These are phyloP conservation scores for Lodderomyces theae DNA, from an alignment of 1,139 yeast genomes.

Conservation along the genomic window DNA sequence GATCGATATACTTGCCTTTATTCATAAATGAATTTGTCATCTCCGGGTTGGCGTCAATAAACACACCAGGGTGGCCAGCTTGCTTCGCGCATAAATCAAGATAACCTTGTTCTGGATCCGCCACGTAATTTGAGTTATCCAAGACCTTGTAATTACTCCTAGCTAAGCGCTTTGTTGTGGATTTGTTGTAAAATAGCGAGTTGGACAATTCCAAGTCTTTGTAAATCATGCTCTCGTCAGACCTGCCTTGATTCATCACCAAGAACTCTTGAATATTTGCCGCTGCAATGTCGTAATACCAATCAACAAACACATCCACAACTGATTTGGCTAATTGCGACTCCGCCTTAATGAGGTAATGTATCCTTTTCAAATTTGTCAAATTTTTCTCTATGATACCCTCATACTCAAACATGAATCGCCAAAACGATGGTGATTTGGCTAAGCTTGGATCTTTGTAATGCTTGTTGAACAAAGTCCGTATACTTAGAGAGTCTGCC, in stretches of 20 bases:
- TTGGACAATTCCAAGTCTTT: constrained; percentile 26
- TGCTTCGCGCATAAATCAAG: constrained; percentile 39
- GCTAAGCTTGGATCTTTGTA: constrained; percentile 35
- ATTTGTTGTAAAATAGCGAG: constrained; percentile 25
- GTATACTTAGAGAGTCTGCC: constrained; percentile 9
- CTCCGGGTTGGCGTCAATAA: constrained; percentile 51
- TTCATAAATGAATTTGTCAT: constrained; percentile 46
- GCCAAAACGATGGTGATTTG: constrained; percentile 53
- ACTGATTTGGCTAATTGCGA: constrained; percentile 47
- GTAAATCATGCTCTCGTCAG: constrained; percentile 23
- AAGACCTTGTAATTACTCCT: constrained; percentile 20
- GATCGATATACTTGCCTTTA: constrained; percentile 25
- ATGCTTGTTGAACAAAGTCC: constrained; percentile 36
- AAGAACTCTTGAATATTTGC: constrained; percentile 24
- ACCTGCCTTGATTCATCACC: constrained; percentile 15
- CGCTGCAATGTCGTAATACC: constrained; percentile 21
- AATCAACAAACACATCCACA: constrained; percentile 38
- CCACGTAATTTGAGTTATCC: background rate
- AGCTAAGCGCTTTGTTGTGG: constrained; percentile 25
- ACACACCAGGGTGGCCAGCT: constrained; percentile 61
- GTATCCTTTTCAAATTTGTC: constrained; percentile 40
- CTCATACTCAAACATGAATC: constrained; percentile 53
- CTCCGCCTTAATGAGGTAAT: constrained; percentile 39
- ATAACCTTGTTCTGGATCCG: constrained; percentile 22
- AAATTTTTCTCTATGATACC: constrained; percentile 35